phyloP scores from a whole-genome alignment of 2,329 filamentous ascomycete genomes.

The Penicillium verrucosum region DNA sequence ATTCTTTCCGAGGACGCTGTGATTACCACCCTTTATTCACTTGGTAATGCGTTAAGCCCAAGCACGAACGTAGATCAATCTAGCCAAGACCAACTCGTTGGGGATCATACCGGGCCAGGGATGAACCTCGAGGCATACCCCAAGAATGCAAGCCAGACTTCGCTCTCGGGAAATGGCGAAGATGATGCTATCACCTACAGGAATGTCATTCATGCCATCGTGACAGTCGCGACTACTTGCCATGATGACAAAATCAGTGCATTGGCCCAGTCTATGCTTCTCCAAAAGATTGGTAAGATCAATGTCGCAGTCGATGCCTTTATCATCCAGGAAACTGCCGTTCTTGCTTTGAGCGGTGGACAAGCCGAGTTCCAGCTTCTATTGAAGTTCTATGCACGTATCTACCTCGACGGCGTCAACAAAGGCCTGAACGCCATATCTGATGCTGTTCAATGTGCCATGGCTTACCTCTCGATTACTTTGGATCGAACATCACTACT shows the following conservation, averaged over 20 bases:
- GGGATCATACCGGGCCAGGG: constrained; percentile 45
- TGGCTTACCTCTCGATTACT: constrained; percentile 73
- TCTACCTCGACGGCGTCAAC: constrained; percentile 69
- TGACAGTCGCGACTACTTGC: constrained; percentile 77
- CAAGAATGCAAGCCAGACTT: constrained; percentile 55
- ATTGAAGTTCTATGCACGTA: constrained; percentile 75
- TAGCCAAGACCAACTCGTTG: constrained; percentile 31
- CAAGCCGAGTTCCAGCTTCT: constrained; percentile 80
- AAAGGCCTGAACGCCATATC: constrained; percentile 66
- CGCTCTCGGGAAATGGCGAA: constrained; percentile 69
- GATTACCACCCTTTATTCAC: constrained; percentile 90
- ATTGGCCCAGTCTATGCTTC: constrained; percentile 86
- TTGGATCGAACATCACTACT: constrained; percentile 64
- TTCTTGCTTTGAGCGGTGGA: constrained; percentile 72
- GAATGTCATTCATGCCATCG: constrained; percentile 93
- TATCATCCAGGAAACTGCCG: constrained; percentile 78
- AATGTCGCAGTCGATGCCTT: constrained; percentile 75
- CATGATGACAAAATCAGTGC: constrained; percentile 90
- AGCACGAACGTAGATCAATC: constrained; percentile 53
- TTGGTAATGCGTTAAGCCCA: constrained; percentile 92
- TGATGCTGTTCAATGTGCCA: constrained; percentile 74
- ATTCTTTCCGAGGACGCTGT: constrained; percentile 85
- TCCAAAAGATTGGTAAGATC: constrained; percentile 92
- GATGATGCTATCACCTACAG: constrained; percentile 77
- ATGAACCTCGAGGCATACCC: constrained; percentile 45